phyloP scores from a whole-genome alignment of 2,329 filamentous ascomycete genomes.

The Trichoderma atroviride region DNA sequence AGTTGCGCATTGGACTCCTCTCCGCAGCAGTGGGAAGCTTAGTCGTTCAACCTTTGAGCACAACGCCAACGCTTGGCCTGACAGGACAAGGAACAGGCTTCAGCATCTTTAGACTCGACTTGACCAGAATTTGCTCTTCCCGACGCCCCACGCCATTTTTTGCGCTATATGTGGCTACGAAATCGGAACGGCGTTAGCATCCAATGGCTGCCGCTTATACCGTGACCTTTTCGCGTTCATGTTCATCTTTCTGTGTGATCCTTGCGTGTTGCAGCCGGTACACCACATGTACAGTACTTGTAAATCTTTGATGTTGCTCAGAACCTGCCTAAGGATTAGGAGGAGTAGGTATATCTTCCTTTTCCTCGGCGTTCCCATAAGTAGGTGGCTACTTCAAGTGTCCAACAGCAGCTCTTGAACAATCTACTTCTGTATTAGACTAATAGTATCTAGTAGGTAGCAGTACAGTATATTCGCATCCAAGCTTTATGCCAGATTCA shows the following conservation, averaged over 20 bases:
- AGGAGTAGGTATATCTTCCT: neutral
- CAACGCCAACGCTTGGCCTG: conserved; percentile 8
- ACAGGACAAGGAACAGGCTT: conserved; percentile 20
- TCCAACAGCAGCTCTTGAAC: neutral
- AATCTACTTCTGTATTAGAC: neutral
- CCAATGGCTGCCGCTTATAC: conserved; percentile 25
- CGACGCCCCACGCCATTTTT: conserved; percentile 17
- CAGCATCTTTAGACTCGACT: neutral
- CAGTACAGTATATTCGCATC: neutral
- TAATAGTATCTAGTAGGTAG: neutral
- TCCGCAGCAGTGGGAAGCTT: conserved; percentile 9
- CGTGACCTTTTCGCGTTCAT: conserved; percentile 27
- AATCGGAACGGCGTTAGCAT: conserved; percentile 20
- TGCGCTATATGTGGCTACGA: conserved; percentile 21
- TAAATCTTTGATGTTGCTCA: neutral
- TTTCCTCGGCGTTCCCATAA: neutral
- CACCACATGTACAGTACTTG: neutral
- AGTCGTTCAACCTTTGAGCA: neutral
- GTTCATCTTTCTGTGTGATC: neutral
- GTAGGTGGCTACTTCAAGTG: neutral
- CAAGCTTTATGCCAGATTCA: neutral
- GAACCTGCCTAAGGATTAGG: neutral
- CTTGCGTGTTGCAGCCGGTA: conserved; percentile 1
- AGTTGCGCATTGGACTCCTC: neutral
- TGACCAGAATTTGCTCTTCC: conserved; percentile 17